Evolutionary conservation across 768 basidiomycete genomes (phyloP), one percentile per base, ranked within the genome.

Genomic region (Amyloporia xantha): DNA sequence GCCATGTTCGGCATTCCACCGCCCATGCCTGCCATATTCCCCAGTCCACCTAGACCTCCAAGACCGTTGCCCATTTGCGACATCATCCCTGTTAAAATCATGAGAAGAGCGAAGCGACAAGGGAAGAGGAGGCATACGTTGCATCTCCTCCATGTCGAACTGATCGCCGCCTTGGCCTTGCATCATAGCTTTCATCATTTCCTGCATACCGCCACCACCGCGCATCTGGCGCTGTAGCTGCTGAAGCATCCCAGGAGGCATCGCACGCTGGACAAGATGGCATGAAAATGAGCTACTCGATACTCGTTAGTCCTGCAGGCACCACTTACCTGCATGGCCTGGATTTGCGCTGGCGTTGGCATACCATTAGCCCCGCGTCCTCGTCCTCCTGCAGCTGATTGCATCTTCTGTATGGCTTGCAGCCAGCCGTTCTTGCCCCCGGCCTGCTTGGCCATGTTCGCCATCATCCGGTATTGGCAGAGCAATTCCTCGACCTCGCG

Each of bases 111-210:
- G 39, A 10, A 20, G 24, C 5, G 19, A n/a, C 24, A 36, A 45
- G 37, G 50, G 15, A 42, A 26, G n/a, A 53, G 48, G 41, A 35
- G n/a, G 68, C 78, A 54, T 67, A 86, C 91, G 78, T 69, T 92
- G 89, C 89, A 94, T 91, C 65, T 95, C 91, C 51, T 90, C 87
- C 86, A 95, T 88, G 61, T 93, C 91, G 45, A 84, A 72, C 62
- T 91, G 82, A 59, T 93, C 93, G 10, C 89, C 89, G 47, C 88
- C 90, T 58, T 89, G 84, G 9, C 91, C 89, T 59, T 92, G 91
- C 88, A 96, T 93, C 90, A 97, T 93, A 23, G 87, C 84, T 63
- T 87, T 89, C 92, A 95, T 92, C 91, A 95, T 95, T 59, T 95
- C 92, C 65, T 93, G 89, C 82, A 96, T 86, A 39, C 91, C 91